Evolutionary conservation across 345 rosid species (phyloP).

Genomic region (Salix arbutifolia): DNA sequence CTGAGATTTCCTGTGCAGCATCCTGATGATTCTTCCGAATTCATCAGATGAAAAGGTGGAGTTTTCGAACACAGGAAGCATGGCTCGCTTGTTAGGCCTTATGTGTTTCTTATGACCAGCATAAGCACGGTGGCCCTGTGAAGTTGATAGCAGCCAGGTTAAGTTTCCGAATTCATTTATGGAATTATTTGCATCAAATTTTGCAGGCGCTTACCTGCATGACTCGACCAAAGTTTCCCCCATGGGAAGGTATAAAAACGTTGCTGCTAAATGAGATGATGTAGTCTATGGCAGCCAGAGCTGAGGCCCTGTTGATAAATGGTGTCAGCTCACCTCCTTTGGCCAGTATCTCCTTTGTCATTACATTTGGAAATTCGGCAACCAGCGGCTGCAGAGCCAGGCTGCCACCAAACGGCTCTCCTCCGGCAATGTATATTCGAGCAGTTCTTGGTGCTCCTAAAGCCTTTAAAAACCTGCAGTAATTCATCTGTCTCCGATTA

Average conservation of each 20-base stretch:
- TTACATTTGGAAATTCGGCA: conserved; percentile 47
- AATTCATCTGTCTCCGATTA: background rate
- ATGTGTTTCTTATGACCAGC: conserved; percentile 66
- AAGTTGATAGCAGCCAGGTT: background rate
- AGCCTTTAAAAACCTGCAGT: conserved; percentile 55
- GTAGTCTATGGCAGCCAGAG: conserved; percentile 70
- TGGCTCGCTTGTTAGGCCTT: conserved; percentile 63
- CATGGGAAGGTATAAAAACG: conserved; percentile 76
- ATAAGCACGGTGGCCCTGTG: conserved; percentile 69
- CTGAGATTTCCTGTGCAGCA: conserved; percentile 51
- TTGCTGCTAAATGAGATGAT: conserved; percentile 65
- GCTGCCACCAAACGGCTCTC: conserved; percentile 66
- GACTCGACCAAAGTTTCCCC: conserved; percentile 80
- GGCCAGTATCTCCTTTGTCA: conserved; percentile 55
- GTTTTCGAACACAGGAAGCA: conserved; percentile 57
- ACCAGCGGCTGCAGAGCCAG: conserved; percentile 54
- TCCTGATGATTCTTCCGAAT: conserved; percentile 40
- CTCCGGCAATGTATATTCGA: conserved; percentile 61
- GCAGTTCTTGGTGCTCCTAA: conserved; percentile 59
- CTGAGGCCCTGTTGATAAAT: conserved; percentile 50
- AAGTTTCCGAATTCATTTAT: too few relatives aligned
- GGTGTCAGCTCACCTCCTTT: conserved; percentile 54
- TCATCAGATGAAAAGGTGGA: conserved; percentile 47
- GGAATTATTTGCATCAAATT: background rate
- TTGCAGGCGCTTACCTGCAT: conserved; percentile 41